A percentile compares a stretch with the other conserved stretches of the same genome.
Conservation (phyloP, 768 basidiomycete genomes). For the Chalciporus sphaerocephalus region DNA sequence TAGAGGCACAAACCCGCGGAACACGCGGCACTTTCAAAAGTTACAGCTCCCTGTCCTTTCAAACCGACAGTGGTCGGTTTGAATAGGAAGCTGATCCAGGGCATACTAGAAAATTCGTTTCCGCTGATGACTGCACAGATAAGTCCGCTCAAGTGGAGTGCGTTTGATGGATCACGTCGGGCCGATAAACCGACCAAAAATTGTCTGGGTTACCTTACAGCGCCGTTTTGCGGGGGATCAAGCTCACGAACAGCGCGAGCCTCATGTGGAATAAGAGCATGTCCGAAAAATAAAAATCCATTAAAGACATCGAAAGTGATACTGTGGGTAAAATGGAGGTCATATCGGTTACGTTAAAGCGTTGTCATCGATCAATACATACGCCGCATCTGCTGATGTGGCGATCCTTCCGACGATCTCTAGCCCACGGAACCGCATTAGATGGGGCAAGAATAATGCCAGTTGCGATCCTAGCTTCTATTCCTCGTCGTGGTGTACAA, state of each 20-base stretch:
- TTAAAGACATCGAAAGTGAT: conserved; percentile 4
- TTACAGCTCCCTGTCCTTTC: background rate
- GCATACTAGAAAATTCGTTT: background rate
- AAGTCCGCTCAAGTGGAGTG: conserved; percentile 1
- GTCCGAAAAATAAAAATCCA: background rate
- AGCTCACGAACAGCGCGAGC: background rate
- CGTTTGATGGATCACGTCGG: conserved; percentile 1
- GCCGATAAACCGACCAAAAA: background rate
- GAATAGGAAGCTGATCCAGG: background rate
- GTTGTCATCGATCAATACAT: conserved; percentile 2
- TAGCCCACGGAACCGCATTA: background rate
- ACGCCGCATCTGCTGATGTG: conserved; percentile 1
- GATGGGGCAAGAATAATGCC: background rate
- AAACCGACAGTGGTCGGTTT: background rate
- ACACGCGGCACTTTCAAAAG: background rate
- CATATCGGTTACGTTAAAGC: conserved; percentile 7
- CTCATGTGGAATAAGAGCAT: background rate
- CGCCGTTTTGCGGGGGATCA: background rate
- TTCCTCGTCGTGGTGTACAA: conserved; percentile 6
- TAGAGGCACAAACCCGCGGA: background rate
- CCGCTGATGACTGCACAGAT: conserved; percentile 3
- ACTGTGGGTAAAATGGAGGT: conserved; percentile 15
- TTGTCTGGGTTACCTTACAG: conserved; percentile 1
- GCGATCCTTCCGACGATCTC: background rate
- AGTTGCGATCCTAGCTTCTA: background rate